Percentiles rank a stretch among this genome's conserved stretches.
Evolutionary conservation across 306 rosid species (phyloP).

Genomic region (Pterocarpus macrocarpus): DNA sequence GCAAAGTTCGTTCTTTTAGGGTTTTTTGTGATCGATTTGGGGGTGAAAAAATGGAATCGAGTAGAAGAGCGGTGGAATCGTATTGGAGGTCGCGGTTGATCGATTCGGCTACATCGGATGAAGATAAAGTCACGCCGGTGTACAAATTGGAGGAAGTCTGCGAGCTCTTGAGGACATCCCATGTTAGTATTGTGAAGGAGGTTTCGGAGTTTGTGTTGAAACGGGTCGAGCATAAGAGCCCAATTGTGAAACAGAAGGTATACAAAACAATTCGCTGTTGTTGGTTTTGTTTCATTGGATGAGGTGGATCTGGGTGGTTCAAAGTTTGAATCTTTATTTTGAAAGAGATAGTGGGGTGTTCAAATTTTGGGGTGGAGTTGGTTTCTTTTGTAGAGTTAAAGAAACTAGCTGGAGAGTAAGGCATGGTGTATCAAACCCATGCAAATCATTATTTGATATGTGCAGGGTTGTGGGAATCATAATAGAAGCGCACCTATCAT

Average conservation of each 20-base stretch:
- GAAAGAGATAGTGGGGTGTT: not conserved
- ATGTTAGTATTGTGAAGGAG: conserved; percentile 91
- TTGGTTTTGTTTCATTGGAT: conserved; percentile 38
- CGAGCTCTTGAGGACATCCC: conserved; percentile 86
- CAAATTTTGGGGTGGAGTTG: not conserved
- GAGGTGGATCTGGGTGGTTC: conserved; percentile 48
- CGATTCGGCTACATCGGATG: conserved; percentile 90
- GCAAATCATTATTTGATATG: not conserved
- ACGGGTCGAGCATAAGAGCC: conserved; percentile 92
- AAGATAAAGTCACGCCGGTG: conserved; percentile 93
- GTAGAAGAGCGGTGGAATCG: conserved; percentile 98
- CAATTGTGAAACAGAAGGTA: conserved; percentile 96
- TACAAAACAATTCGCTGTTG: not conserved
- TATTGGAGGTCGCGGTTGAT: conserved; percentile 92
- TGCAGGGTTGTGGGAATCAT: not conserved
- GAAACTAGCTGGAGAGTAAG: not conserved
- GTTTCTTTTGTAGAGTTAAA: not conserved
- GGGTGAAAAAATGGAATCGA: conserved; percentile 76
- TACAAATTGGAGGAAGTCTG: conserved; percentile 92
- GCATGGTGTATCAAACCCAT: not conserved
- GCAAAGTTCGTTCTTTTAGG: not conserved
- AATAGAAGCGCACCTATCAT: no score
- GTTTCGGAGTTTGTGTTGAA: conserved; percentile 82
- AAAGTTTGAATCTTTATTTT: conserved; percentile 23
- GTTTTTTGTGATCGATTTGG: conserved; percentile 32